Evolutionary conservation across 192 early-diverging fungal species (phyloP).

Genomic region (Gaertneriomyces sp.): DNA sequence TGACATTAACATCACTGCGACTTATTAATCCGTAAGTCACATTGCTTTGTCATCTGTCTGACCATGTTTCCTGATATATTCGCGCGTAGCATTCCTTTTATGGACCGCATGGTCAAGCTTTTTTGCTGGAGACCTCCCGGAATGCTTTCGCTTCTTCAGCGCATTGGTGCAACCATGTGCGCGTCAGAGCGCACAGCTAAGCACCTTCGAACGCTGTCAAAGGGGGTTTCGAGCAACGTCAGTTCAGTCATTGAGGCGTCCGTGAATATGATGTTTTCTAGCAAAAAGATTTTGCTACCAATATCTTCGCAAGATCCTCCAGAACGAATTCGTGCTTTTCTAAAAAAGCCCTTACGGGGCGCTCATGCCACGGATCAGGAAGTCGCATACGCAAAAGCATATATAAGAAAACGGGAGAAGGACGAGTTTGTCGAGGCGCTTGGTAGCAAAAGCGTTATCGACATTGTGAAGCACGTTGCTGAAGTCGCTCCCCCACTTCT

Average conservation of each 20-base stretch:
- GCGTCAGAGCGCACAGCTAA: conserved; percentile 18
- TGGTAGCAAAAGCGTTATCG: conserved; percentile 26
- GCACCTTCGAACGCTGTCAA: not conserved
- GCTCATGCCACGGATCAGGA: not conserved
- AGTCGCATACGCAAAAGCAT: conserved; percentile 28
- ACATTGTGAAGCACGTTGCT: conserved; percentile 26
- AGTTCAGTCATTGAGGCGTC: conserved; percentile 11
- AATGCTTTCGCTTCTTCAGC: conserved; percentile 34
- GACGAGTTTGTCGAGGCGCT: conserved; percentile 31
- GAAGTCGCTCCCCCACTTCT: conserved; percentile 30
- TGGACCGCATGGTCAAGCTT: conserved; percentile 34
- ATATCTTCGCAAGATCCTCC: conserved; percentile 16
- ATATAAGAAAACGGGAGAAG: conserved; percentile 36
- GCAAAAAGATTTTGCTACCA: too few species aligned
- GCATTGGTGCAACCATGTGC: conserved; percentile 30
- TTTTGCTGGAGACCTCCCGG: conserved; percentile 42
- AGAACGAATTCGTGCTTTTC: not conserved
- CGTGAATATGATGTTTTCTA: conserved; percentile 3
- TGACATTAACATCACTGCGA: conserved; percentile 32
- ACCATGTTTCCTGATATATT: not conserved
- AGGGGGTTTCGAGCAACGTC: too few species aligned
- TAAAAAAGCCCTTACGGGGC: not conserved
- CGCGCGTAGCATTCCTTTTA: conserved; percentile 30
- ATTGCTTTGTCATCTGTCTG: not conserved
- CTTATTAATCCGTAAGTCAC: conserved; percentile 34